Evolutionary conservation across 805 yeast genomes (phyloP).

Genomic region (Teunomyces panamensis): DNA sequence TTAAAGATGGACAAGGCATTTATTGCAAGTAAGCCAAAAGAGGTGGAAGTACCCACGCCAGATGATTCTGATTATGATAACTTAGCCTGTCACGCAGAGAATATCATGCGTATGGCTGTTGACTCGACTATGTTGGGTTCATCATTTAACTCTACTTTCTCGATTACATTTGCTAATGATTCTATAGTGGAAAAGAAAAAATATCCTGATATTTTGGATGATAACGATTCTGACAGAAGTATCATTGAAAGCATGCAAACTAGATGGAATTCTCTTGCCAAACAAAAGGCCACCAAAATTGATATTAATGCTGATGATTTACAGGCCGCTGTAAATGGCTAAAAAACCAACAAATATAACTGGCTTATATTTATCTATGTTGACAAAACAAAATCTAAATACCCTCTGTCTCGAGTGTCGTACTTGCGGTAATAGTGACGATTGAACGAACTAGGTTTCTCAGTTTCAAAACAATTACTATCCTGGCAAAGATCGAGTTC

Average conservation of each 20-base stretch:
- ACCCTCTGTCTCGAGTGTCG: conserved; percentile 25
- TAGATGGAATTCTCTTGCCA: conserved; percentile 12
- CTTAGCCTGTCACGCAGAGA: conserved; percentile 46
- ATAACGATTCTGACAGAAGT: conserved; percentile 21
- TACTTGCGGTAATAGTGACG: conserved; percentile 18
- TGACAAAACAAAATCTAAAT: conserved; percentile 11
- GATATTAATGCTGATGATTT: conserved; percentile 40
- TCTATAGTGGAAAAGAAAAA: conserved; percentile 20
- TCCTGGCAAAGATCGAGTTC: conserved; percentile 7
- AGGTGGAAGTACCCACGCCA: conserved; percentile 1
- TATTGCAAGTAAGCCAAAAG: background rate
- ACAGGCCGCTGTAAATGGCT: conserved; percentile 25
- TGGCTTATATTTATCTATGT: conserved; percentile 3
- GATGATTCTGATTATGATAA: conserved; percentile 33
- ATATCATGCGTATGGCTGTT: conserved; percentile 45
- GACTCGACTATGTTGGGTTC: conserved; percentile 47
- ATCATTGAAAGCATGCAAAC: conserved; percentile 15
- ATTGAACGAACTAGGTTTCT: conserved; percentile 6
- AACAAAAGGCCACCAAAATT: conserved; percentile 21
- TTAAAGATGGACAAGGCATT: conserved; percentile 7
- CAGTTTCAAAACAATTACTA: conserved; percentile 2
- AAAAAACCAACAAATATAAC: background rate
- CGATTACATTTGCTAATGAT: conserved; percentile 35
- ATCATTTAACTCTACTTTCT: conserved; percentile 35
- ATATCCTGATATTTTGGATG: conserved; percentile 13